phyloP scores from a whole-genome alignment of 2,329 filamentous ascomycete species.

The Epichloe amarillans region DNA sequence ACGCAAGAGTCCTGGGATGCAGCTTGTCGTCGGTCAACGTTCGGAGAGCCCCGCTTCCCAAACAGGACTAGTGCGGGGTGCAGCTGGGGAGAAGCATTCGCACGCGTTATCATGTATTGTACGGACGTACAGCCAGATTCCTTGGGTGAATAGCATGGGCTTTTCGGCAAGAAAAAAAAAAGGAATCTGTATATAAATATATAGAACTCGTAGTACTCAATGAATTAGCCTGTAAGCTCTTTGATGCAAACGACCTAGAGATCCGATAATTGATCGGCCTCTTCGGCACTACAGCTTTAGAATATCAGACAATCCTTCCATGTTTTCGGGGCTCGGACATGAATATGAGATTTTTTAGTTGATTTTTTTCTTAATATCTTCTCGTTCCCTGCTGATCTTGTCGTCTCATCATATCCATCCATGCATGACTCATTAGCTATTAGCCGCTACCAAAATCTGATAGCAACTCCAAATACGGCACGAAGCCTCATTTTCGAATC shows the following conservation, averaged over 20 bases:
- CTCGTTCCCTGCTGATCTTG: neutral
- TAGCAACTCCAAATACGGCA: neutral
- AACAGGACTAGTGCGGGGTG: slow-evolving; percentile 18
- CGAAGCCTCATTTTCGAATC: slow-evolving; percentile 25
- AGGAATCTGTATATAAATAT: too few relatives aligned
- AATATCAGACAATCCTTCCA: too few relatives aligned
- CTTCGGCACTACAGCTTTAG: too few relatives aligned
- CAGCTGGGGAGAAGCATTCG: too few relatives aligned
- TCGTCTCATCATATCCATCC: neutral
- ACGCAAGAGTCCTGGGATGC: neutral
- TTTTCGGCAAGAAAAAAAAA: too few relatives aligned
- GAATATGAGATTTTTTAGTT: neutral
- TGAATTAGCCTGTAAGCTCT: too few relatives aligned
- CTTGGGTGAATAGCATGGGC: too few relatives aligned
- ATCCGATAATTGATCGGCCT: too few relatives aligned
- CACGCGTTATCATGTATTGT: too few relatives aligned
- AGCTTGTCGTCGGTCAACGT: slow-evolving; percentile 6
- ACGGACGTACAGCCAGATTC: too few relatives aligned
- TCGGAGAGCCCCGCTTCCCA: slow-evolving; percentile 11
- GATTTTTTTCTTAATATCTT: neutral
- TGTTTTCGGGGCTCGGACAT: neutral
- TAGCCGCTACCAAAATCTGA: neutral
- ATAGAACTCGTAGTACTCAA: too few relatives aligned
- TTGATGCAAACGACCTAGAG: too few relatives aligned
- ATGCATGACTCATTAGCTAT: neutral